Percentiles rank a stretch among this genome's conserved stretches.
phyloP scores from a whole-genome alignment of 768 basidiomycete species.

The Naganishia randhawae region DNA sequence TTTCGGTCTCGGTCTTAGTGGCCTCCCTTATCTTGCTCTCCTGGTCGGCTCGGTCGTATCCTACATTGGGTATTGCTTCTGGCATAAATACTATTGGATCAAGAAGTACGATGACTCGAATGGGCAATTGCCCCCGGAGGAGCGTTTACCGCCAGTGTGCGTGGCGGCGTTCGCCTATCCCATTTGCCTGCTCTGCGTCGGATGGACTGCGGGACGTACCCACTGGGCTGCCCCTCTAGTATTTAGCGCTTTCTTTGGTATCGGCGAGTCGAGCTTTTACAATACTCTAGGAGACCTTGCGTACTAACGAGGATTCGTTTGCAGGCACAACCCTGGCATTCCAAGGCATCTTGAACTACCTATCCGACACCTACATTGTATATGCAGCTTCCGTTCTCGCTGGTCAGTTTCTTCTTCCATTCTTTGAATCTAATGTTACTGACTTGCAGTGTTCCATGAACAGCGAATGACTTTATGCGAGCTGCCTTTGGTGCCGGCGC shows the following conservation, averaged over 20 bases:
- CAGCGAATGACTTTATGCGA: slow-evolving; percentile 48
- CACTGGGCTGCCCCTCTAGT: slow-evolving; percentile 43
- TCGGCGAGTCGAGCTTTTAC: slow-evolving; percentile 27
- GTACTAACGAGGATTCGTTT: neutral
- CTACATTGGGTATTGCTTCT: slow-evolving; percentile 32
- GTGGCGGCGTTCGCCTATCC: slow-evolving; percentile 30
- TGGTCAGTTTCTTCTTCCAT: neutral
- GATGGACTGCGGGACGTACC: slow-evolving; percentile 40
- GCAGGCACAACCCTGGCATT: slow-evolving; percentile 35
- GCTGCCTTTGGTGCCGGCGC: slow-evolving; percentile 42
- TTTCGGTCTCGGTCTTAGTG: slow-evolving; percentile 34
- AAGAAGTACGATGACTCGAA: slow-evolving; percentile 26
- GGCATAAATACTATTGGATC: slow-evolving; percentile 26
- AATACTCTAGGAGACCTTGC: neutral
- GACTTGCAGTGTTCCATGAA: neutral
- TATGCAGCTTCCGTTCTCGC: slow-evolving; percentile 51
- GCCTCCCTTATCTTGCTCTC: slow-evolving; percentile 41
- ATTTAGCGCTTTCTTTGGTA: slow-evolving; percentile 34
- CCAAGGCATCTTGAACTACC: slow-evolving; percentile 37
- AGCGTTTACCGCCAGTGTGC: slow-evolving; percentile 20
- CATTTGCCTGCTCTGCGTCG: slow-evolving; percentile 43
- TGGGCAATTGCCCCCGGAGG: slow-evolving; percentile 31
- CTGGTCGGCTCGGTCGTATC: slow-evolving; percentile 34
- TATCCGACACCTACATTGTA: slow-evolving; percentile 40
- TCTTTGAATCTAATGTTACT: neutral